phyloP scores from a whole-genome alignment of 1,139 yeast genomes.

The Blastobotrys aristatus region DNA sequence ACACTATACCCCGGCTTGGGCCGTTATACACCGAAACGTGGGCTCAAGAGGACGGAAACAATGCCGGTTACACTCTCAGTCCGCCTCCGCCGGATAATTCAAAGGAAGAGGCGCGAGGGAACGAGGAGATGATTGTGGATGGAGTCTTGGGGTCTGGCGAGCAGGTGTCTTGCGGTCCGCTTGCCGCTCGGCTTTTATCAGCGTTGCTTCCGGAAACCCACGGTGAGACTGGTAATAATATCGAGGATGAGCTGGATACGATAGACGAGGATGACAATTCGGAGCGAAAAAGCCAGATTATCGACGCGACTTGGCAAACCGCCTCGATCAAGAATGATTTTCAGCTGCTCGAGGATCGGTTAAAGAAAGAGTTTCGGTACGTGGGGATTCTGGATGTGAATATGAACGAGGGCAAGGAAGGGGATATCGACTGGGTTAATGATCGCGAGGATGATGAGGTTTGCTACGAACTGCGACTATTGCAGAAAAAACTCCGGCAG shows the following conservation, averaged over 20 bases:
- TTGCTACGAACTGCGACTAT: constrained; percentile 69
- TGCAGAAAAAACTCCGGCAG: constrained; percentile 64
- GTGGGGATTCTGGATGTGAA: constrained; percentile 75
- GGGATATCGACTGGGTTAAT: constrained; percentile 69
- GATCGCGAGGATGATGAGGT: constrained; percentile 93
- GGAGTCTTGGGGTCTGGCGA: constrained; percentile 51
- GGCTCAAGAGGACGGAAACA: constrained; percentile 70
- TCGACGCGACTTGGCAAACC: constrained; percentile 39
- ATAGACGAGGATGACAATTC: constrained; percentile 2
- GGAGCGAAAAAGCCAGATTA: constrained; percentile 20
- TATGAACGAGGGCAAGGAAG: constrained; percentile 34
- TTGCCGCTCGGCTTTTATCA: constrained; percentile 76
- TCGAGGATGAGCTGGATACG: background rate
- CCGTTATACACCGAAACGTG: constrained; percentile 75
- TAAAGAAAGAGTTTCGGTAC: constrained; percentile 80
- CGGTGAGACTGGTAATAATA: constrained; percentile 5
- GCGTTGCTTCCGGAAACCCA: constrained; percentile 61
- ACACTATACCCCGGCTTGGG: constrained; percentile 74
- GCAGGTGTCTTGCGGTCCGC: constrained; percentile 79
- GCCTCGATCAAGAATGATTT: constrained; percentile 56
- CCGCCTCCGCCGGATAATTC: constrained; percentile 29
- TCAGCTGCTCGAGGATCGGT: constrained; percentile 75
- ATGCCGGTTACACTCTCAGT: constrained; percentile 39
- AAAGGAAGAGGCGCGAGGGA: constrained; percentile 48
- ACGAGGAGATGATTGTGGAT: constrained; percentile 56